Base-by-base conservation (phyloP, 108 stramenopile genomes). In the Thalassiosira profunda region DNA sequence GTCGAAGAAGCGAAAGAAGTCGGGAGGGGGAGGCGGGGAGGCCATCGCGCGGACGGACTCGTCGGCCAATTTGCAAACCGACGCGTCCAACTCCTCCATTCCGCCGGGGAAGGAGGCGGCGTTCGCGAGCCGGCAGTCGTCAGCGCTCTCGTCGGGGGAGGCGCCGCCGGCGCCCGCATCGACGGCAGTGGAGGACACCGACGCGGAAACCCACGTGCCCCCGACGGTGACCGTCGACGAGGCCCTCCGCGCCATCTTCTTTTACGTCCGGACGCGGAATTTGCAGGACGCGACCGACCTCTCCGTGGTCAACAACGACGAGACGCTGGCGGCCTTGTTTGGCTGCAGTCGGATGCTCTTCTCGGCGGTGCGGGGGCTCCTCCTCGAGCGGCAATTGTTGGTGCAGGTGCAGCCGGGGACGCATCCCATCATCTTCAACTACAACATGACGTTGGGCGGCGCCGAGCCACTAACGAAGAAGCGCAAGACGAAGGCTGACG, bases 161-260 rank as follows among this genome's bases (percentile, higher is more conserved):
- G n/a, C 43, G 4, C 21, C 15, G 8, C 71, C 26, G 26, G n/a
- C 29, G 8, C 31, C 2, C 36, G 28, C 48, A 20, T 44, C n/a
- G 17, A 18, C 36, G 15, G 36, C 25, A 67, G 79, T 59, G 40
- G 69, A 17, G 3, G 69, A 15, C 20, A 46, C 57, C 20, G 83
- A 87, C 21, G 90, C 90, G 69, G 87, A 91, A 24, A 62, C 86
- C 42, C 41, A 70, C 14, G 64, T 89, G 25, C 93, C 93, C 18
- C 36, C 73, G 7, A 67, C 78, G 8, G 35, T 94, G 23, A 87
- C 87, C 15, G 81, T 88, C 86, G 73, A 86, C n/a, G 88, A 94
- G 65, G 79, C 86, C 18, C 45, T 84, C 29, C 58, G 52, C 31
- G 74, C 82, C 2, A 47, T 94, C 2, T 89, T 80, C 57, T 76